These are phyloP conservation scores for Petrea volubilis DNA, from an alignment of 257 asterid genomes.

Conservation along the genomic window DNA sequence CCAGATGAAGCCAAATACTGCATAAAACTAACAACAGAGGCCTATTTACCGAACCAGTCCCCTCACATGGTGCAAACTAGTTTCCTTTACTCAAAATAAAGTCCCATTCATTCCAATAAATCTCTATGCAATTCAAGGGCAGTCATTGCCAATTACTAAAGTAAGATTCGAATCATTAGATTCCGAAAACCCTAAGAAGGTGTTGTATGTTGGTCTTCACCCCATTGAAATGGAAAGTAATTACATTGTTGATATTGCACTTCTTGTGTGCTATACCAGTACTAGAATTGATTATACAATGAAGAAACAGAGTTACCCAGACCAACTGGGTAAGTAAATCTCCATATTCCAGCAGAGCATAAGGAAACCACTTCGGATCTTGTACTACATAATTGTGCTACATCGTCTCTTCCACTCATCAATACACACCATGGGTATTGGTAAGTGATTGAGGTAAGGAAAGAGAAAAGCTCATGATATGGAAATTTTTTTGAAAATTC, in stretches of 20 bases:
- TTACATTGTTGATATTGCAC: not conserved
- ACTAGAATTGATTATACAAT: too few relatives aligned
- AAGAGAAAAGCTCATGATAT: too few relatives aligned
- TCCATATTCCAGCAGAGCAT: not conserved
- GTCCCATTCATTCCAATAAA: not conserved
- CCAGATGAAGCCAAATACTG: not conserved
- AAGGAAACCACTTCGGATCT: too few relatives aligned
- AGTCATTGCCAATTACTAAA: not conserved
- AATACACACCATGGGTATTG: too few relatives aligned
- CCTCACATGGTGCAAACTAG: not conserved
- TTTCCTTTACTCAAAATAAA: not conserved
- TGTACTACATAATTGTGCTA: too few relatives aligned
- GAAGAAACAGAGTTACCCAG: not conserved
- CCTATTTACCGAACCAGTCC: not conserved
- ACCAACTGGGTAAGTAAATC: not conserved
- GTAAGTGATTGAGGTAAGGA: too few relatives aligned
- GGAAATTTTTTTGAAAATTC: too few relatives aligned
- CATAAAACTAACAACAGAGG: not conserved
- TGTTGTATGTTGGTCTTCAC: not conserved
- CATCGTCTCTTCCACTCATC: too few relatives aligned
- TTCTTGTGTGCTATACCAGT: not conserved
- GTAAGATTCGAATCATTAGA: not conserved
- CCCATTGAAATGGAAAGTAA: not conserved
- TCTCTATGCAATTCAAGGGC: not conserved
- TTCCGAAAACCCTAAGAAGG: not conserved